These are phyloP conservation scores for Aspergillus costaricaensis DNA, from an alignment of 2,329 filamentous ascomycete genomes.

Conservation along the genomic window DNA sequence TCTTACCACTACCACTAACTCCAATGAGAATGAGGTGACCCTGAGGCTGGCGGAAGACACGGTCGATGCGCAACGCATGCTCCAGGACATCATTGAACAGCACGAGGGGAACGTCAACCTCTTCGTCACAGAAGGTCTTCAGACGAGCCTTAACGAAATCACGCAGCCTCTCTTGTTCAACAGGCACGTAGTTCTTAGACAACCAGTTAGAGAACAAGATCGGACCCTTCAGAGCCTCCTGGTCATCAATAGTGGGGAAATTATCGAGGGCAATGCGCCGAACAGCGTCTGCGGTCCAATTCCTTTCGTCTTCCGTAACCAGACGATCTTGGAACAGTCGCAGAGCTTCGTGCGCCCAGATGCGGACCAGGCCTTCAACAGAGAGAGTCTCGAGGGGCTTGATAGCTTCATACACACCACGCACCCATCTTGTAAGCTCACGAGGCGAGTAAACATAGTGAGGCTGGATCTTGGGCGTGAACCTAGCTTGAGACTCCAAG, in stretches of 20 bases:
- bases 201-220: slow-evolving; percentile 99
- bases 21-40: slow-evolving; percentile 98
- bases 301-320: slow-evolving; percentile 87
- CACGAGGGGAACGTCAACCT: slow-evolving; percentile 96
- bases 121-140: slow-evolving; percentile 98
- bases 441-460: slow-evolving; percentile 99
- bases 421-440: slow-evolving; percentile 96
- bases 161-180: slow-evolving; percentile 89
- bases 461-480: slow-evolving; percentile 94
- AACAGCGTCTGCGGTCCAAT: slow-evolving; percentile 91
- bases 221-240: slow-evolving; percentile 83
- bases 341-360: slow-evolving; percentile 97
- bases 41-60: slow-evolving; percentile 97
- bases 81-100: slow-evolving; percentile 99
- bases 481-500: slow-evolving; percentile 87
- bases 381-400: slow-evolving; percentile 84
- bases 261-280: slow-evolving; percentile 82
- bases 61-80: slow-evolving; percentile 95
- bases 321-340: slow-evolving; percentile 97
- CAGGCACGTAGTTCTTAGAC: slow-evolving; percentile 96
- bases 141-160: slow-evolving; percentile 97
- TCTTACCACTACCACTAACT: slow-evolving; percentile 98
- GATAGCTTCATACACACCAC: slow-evolving; percentile 96
- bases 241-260: slow-evolving; percentile 94
- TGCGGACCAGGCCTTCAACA: slow-evolving; percentile 87